Evolutionary conservation across 148 eudicot genomes (phyloP).

Genomic region (Oxyria digyna): DNA sequence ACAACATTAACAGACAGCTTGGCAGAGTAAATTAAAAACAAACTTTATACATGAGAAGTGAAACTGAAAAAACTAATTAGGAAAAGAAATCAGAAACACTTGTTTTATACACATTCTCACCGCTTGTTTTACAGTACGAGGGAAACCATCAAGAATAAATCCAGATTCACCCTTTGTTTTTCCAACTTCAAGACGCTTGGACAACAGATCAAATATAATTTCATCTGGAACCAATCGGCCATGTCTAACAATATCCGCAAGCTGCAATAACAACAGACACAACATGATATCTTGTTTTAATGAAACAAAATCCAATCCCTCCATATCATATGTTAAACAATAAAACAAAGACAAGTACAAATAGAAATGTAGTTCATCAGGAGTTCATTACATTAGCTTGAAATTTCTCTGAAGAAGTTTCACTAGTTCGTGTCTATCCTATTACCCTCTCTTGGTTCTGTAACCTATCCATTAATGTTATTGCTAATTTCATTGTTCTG

Average conservation of each 20-base stretch:
- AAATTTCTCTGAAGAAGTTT: too few relatives aligned
- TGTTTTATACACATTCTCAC: constrained; percentile 25
- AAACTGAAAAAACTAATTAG: background rate
- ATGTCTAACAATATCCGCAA: constrained; percentile 68
- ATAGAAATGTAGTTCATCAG: too few relatives aligned
- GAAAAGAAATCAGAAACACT: background rate
- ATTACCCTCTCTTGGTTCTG: too few relatives aligned
- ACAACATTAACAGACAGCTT: background rate
- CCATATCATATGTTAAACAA: background rate
- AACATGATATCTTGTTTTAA: background rate
- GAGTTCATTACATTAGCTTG: too few relatives aligned
- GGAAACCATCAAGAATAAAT: constrained; percentile 92
- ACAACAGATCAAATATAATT: constrained; percentile 57
- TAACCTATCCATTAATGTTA: too few relatives aligned
- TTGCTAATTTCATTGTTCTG: too few relatives aligned
- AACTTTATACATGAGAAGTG: background rate
- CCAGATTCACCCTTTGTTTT: constrained; percentile 72
- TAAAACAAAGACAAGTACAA: background rate
- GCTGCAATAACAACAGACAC: constrained; percentile 41
- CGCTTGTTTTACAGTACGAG: constrained; percentile 88
- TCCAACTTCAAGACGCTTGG: constrained; percentile 74
- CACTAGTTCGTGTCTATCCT: too few relatives aligned
- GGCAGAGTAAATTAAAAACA: background rate
- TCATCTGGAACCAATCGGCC: constrained; percentile 81
- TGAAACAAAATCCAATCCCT: background rate